Evolutionary conservation across 345 rosid genomes (phyloP), one percentile per base, ranked within the genome.

Genomic region (Aegle marmelos): DNA sequence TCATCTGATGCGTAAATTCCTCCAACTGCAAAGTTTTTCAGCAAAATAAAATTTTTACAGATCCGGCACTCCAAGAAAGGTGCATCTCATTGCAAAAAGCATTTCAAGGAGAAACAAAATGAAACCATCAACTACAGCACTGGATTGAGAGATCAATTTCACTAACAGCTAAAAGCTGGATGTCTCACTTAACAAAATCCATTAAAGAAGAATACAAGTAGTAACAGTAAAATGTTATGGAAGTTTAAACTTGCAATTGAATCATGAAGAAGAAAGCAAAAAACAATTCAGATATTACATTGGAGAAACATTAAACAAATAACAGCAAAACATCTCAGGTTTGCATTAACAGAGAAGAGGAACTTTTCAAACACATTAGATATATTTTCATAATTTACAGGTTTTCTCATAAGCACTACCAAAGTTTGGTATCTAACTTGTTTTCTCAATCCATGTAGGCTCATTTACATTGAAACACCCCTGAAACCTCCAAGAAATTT

Each of bases 1-100:
- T 60, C 98, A 97, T 97, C 80, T 85, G 80, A 85, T 97, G 98
- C 69, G 82, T 86, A 85, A 93, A 94, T 82, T 81, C 63, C 62
- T 79, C 76, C 60, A 90, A 79, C 99, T 97, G 91, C 87, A 87
- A n/a, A 10, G 79, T 59, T 57, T 65, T 59, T 68, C 24, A 78
- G 36, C 34, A 76, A 39, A 58, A 41, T 34, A 62, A 63, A 67
- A 75, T 57, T 36, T 61, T 53, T 7, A 61, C 61, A 28, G 17
- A 70, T 65, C 30, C 16, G 65, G 59, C 71, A 78, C 25, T 45
- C 63, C 22, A 72, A 72, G 34, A 71, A 16, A 31, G 19, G 37
- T 33, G 60, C 53, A 59, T 16, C 65, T 27, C 14, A 56, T 28
- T 60, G 2, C 7, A 21, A 28, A 34, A 31, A n/a, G 13, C 54